Conservation (phyloP, 2,329 filamentous ascomycete genomes). For the Xylaria sp. region DNA sequence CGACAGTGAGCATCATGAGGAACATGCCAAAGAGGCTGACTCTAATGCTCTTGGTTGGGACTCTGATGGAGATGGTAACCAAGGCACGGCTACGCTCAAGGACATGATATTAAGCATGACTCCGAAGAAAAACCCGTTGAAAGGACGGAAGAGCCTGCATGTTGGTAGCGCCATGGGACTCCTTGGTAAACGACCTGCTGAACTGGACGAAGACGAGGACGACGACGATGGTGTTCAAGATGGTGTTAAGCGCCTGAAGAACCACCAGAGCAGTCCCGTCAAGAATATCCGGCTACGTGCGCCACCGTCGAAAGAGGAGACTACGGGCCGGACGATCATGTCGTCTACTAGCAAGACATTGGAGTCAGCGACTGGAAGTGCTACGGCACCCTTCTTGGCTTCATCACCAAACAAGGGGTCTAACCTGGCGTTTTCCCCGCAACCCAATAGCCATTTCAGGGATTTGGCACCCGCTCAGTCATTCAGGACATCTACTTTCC, state of each 20-base stretch:
- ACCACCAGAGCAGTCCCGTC: slow-evolving; percentile 68
- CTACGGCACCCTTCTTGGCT: slow-evolving; percentile 39
- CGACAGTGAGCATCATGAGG: slow-evolving; percentile 55
- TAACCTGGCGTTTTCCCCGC: slow-evolving; percentile 49
- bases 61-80: no score
- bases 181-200: slow-evolving; percentile 66
- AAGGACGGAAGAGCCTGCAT: slow-evolving; percentile 69
- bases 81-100: slow-evolving; percentile 54
- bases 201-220: slow-evolving; percentile 56
- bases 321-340: slow-evolving; percentile 52
- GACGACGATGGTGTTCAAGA: slow-evolving; percentile 53
- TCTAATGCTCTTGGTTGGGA: slow-evolving; percentile 25
- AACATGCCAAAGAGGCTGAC: slow-evolving; percentile 56
- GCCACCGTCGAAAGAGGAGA: slow-evolving; percentile 62
- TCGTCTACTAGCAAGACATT: slow-evolving; percentile 46
- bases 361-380: slow-evolving; percentile 35
- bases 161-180: slow-evolving; percentile 69
- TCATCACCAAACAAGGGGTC: slow-evolving; percentile 44
- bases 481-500: slow-evolving; percentile 39
- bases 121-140: slow-evolving; percentile 63
- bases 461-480: slow-evolving; percentile 46
- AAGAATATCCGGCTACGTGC: slow-evolving; percentile 68
- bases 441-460: slow-evolving; percentile 50
- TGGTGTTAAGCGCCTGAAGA: slow-evolving; percentile 64
- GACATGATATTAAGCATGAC: slow-evolving; percentile 75